Conservation (phyloP, 495 filamentous ascomycete genomes). For the Ascobolus immersus region DNA sequence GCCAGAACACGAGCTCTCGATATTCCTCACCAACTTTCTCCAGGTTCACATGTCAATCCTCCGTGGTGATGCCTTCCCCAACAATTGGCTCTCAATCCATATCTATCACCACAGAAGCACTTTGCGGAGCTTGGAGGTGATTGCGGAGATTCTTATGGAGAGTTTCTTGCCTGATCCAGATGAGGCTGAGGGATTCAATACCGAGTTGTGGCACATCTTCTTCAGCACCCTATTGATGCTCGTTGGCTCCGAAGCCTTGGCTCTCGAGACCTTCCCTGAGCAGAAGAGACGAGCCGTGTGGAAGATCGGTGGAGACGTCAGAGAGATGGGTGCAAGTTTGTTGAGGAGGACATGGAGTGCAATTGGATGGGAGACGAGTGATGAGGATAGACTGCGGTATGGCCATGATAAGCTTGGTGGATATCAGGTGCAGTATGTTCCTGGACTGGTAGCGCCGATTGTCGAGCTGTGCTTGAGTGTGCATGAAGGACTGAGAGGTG, state of each 20-base stretch:
- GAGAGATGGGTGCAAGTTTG: conserved; percentile 70
- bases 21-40: conserved; percentile 45
- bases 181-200: conserved; percentile 79
- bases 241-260: conserved; percentile 63
- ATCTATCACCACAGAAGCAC: conserved; percentile 87
- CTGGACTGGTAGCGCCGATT: conserved; percentile 67
- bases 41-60: conserved; percentile 75
- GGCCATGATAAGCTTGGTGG: conserved; percentile 68
- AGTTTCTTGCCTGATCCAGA: conserved; percentile 65
- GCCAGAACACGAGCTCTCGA: conserved; percentile 47
- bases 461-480: conserved; percentile 87
- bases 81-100: conserved; percentile 72
- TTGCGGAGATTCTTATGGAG: conserved; percentile 50
- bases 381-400: conserved; percentile 38
- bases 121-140: conserved; percentile 63
- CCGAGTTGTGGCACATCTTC: conserved; percentile 77
- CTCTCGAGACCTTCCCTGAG: conserved; percentile 88
- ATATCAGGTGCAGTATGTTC: conserved; percentile 96
- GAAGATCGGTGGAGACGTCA: conserved; percentile 95
- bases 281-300: conserved; percentile 88
- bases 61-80: conserved; percentile 69
- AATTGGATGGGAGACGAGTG: conserved; percentile 81
- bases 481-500: conserved; percentile 67
- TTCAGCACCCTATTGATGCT: conserved; percentile 74
- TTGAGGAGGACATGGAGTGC: conserved; percentile 74